Percentiles rank a stretch among this genome's conserved stretches.
Conservation (phyloP, 768 basidiomycete species). For the Russula vinacea region DNA sequence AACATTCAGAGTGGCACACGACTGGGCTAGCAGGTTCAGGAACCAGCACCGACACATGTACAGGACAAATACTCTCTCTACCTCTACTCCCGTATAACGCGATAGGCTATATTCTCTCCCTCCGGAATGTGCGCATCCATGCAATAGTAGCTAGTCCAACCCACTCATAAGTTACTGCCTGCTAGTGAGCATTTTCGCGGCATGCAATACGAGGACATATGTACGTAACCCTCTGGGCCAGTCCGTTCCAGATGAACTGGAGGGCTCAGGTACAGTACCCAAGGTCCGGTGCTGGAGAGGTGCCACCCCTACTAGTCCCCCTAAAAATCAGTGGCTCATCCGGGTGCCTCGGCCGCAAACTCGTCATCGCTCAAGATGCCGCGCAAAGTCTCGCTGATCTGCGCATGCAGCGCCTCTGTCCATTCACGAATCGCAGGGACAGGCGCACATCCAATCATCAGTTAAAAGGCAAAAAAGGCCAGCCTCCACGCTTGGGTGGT, state of each 20-base stretch:
- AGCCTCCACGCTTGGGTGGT: no score
- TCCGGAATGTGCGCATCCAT: not conserved
- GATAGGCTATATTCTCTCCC: not conserved
- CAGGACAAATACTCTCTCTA: no score
- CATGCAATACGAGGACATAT: not conserved
- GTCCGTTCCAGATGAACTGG: not conserved
- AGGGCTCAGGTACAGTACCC: not conserved
- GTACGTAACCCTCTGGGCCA: not conserved
- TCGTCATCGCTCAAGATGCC: constrained; percentile 58
- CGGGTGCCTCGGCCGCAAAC: constrained; percentile 33
- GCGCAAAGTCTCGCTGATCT: constrained; percentile 57
- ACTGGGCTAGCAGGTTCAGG: not conserved
- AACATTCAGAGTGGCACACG: not conserved
- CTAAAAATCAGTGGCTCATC: constrained; percentile 11
- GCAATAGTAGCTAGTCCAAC: no score
- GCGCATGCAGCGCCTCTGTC: constrained; percentile 56
- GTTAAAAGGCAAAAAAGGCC: not conserved
- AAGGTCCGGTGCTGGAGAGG: not conserved
- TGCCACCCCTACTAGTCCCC: not conserved
- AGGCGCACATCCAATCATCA: not conserved
- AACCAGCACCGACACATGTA: not conserved
- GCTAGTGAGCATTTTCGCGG: not conserved
- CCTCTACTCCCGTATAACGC: not conserved
- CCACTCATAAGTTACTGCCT: no score
- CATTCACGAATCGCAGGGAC: not conserved